phyloP scores from a whole-genome alignment of 140 eudicot species.

The Senecio squalidus region DNA sequence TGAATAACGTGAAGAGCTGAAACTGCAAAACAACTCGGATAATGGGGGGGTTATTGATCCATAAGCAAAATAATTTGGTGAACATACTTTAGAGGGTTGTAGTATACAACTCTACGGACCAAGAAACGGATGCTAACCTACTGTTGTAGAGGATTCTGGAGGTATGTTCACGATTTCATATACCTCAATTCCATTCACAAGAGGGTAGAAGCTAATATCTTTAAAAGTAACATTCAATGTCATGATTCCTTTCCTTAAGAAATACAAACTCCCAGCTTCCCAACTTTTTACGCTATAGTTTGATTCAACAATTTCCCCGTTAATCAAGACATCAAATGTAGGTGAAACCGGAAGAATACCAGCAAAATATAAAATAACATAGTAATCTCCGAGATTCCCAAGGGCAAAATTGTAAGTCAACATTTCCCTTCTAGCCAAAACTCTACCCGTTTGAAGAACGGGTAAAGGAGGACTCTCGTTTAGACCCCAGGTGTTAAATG shows the following conservation, averaged over 20 bases:
- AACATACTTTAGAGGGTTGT: constrained; percentile 6
- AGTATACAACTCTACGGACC: constrained; percentile 13
- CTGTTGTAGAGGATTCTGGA: constrained; percentile 71
- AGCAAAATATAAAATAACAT: constrained; percentile 67
- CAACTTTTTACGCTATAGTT: constrained; percentile 60
- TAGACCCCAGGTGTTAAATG: constrained; percentile 38
- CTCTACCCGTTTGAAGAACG: constrained; percentile 83
- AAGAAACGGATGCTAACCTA: constrained; percentile 42
- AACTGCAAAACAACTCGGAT: constrained; percentile 39
- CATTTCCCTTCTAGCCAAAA: constrained; percentile 57
- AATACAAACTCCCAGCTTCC: constrained; percentile 38
- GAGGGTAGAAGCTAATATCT: constrained; percentile 56
- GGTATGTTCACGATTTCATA: constrained; percentile 74
- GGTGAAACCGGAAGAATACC: constrained; percentile 91
- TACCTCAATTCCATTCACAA: constrained; percentile 78
- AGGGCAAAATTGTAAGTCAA: constrained; percentile 59
- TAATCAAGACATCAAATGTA: constrained; percentile 56
- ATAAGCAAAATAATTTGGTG: neutral
- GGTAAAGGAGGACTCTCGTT: constrained; percentile 55
- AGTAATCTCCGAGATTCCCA: constrained; percentile 55
- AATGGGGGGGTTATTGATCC: neutral
- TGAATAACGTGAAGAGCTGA: constrained; percentile 93
- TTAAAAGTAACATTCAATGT: constrained; percentile 63
- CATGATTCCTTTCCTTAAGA: constrained; percentile 40
- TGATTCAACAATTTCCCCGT: constrained; percentile 51